phyloP scores from a whole-genome alignment of 495 filamentous ascomycete species.

The Penicillium samsonianum region DNA sequence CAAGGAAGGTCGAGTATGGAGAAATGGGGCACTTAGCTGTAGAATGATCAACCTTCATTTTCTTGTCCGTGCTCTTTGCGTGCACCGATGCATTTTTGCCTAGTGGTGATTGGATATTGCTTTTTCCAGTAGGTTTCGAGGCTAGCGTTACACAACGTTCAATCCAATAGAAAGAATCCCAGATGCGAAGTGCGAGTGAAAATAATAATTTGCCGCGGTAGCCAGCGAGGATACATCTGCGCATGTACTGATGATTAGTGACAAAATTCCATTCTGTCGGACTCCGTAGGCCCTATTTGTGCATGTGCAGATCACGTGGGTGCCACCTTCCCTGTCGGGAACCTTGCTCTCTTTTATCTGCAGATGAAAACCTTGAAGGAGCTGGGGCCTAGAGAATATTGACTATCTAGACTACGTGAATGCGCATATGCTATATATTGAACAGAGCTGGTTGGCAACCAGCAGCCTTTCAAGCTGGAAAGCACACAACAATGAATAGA shows the following conservation, averaged over 20 bases:
- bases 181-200: not conserved
- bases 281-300: not conserved
- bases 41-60: not conserved
- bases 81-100: not conserved
- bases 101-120: not conserved
- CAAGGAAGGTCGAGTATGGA: not conserved
- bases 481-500: not conserved
- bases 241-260: not conserved
- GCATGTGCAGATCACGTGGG: not conserved
- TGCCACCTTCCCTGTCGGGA: not conserved
- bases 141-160: not conserved
- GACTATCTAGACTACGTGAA: not conserved
- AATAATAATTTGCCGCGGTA: slow-evolving; percentile 3
- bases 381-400: not conserved
- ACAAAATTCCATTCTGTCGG: not conserved
- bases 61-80: not conserved
- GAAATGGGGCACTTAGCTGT: not conserved
- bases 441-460: not conserved
- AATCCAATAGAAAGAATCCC: not conserved
- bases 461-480: not conserved
- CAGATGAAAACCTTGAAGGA: no score
- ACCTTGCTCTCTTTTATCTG: not conserved
- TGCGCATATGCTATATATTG: not conserved
- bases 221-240: not conserved
- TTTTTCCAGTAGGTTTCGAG: not conserved